Percentiles rank a stretch among this genome's conserved stretches.
Conservation (phyloP, 139 green algal genomes). For the Tetradesmus obliquus region DNA sequence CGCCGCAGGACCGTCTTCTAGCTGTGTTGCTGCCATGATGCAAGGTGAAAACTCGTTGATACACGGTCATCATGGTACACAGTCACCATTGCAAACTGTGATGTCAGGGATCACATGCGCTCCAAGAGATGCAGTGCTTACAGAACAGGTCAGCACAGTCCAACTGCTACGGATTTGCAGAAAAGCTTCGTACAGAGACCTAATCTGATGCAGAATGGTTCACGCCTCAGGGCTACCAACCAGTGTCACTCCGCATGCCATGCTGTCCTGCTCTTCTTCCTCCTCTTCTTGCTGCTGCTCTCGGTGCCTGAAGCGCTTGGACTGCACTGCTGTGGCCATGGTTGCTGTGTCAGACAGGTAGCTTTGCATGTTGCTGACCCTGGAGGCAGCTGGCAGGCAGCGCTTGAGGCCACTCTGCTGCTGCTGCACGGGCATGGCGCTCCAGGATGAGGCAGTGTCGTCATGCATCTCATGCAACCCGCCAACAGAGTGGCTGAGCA, state of each 20-base stretch:
- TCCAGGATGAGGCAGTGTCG: constrained; percentile 25
- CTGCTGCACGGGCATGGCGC: neutral
- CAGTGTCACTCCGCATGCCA: constrained; percentile 14
- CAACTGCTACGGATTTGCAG: too few relatives aligned
- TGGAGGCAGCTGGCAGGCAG: neutral
- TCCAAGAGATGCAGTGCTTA: neutral
- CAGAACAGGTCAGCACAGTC: neutral
- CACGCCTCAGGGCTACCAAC: constrained; percentile 16
- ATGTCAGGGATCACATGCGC: neutral
- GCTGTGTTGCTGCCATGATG: neutral
- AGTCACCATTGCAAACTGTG: neutral
- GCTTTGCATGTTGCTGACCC: neutral
- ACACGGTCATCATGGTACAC: neutral
- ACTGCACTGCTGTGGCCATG: constrained; percentile 6
- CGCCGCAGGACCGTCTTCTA: too few relatives aligned
- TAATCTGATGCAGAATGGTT: neutral
- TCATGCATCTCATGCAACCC: neutral
- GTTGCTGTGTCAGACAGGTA: constrained; percentile 20
- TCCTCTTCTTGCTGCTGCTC: neutral
- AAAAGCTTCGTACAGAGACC: too few relatives aligned
- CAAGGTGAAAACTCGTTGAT: neutral
- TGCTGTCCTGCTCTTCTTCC: constrained; percentile 13
- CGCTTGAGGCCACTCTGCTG: neutral
- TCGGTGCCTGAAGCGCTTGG: constrained; percentile 7
- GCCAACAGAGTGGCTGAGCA: neutral